Conservation (phyloP, 257 asterid genomes). For the Gentiana straminea region DNA sequence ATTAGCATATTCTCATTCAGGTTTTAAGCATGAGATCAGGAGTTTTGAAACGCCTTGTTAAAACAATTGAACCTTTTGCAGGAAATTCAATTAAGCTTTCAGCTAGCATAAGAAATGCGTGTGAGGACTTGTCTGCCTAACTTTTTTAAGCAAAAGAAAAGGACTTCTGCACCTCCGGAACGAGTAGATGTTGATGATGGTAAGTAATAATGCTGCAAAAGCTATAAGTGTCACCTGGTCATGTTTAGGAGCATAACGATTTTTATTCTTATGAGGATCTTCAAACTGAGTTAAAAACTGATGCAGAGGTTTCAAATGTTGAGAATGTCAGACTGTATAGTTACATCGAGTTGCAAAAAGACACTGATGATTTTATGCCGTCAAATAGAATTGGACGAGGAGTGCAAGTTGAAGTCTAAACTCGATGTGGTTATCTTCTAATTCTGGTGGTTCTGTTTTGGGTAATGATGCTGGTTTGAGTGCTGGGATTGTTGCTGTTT, state of each 20-base stretch:
- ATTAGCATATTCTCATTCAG: too few relatives aligned
- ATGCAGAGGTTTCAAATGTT: slow-evolving; percentile 53
- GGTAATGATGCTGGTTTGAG: too few relatives aligned
- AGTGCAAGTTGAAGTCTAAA: too few relatives aligned
- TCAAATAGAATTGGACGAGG: slow-evolving; percentile 73
- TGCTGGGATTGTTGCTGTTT: too few relatives aligned
- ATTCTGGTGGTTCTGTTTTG: too few relatives aligned
- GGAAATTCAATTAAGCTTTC: slow-evolving; percentile 2
- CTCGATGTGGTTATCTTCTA: too few relatives aligned
- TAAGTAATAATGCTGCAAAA: slow-evolving; percentile 7
- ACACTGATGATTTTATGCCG: slow-evolving; percentile 49
- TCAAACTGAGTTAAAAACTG: slow-evolving; percentile 16
- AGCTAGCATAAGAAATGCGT: slow-evolving; percentile 1
- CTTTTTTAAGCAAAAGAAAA: slow-evolving; percentile 4
- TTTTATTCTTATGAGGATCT: slow-evolving; percentile 2
- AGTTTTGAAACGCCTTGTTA: too few relatives aligned
- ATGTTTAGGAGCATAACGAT: slow-evolving; percentile 1
- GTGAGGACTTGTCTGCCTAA: slow-evolving; percentile 1
- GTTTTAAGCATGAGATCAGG: too few relatives aligned
- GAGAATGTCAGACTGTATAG: slow-evolving; percentile 42
- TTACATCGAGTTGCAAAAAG: slow-evolving; percentile 50
- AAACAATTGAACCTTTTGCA: not conserved
- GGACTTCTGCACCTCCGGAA: slow-evolving; percentile 24
- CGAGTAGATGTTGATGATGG: slow-evolving; percentile 44
- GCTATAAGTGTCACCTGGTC: not conserved